Conservation (phyloP, 1,139 yeast species). For the Petasospora rhodanensis region DNA sequence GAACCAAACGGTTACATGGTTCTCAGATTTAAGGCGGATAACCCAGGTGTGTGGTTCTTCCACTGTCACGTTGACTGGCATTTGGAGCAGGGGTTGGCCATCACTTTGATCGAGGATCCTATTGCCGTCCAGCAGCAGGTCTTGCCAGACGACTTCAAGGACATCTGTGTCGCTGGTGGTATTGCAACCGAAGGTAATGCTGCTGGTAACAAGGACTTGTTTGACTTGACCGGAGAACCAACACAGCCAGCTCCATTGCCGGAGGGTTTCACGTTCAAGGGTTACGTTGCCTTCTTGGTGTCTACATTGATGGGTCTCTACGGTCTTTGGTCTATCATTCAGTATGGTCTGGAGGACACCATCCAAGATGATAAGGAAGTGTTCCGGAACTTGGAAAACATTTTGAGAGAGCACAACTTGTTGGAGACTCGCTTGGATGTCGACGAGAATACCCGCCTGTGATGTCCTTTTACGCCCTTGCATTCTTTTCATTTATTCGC, state of each 20-base stretch:
- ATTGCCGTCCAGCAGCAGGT: conserved; percentile 40
- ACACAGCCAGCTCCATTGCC: conserved; percentile 56
- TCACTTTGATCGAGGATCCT: conserved; percentile 66
- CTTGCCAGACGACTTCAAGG: conserved; percentile 43
- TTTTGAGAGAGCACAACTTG: conserved; percentile 19
- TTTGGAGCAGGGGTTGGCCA: conserved; percentile 71
- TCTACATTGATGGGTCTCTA: conserved; percentile 55
- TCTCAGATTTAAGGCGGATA: conserved; percentile 63
- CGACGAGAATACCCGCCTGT: conserved; percentile 23
- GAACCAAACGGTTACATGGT: conserved; percentile 65
- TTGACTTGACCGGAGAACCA: conserved; percentile 53
- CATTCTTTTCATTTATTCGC: no score
- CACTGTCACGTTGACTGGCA: conserved; percentile 85
- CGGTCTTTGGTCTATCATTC: conserved; percentile 52
- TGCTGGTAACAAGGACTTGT: conserved; percentile 56
- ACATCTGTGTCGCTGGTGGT: conserved; percentile 42
- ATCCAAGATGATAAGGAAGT: conserved; percentile 39
- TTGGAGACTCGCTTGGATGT: conserved; percentile 9
- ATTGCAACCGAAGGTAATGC: conserved; percentile 58
- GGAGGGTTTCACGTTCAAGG: conserved; percentile 62
- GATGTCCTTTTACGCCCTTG: no score
- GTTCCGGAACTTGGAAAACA: conserved; percentile 23
- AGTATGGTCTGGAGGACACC: conserved; percentile 60
- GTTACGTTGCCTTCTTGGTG: conserved; percentile 57
- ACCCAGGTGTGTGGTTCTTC: conserved; percentile 85